These are phyloP conservation scores for Scutellaria barbata DNA, from an alignment of 257 asterid species.

Conservation along the genomic window DNA sequence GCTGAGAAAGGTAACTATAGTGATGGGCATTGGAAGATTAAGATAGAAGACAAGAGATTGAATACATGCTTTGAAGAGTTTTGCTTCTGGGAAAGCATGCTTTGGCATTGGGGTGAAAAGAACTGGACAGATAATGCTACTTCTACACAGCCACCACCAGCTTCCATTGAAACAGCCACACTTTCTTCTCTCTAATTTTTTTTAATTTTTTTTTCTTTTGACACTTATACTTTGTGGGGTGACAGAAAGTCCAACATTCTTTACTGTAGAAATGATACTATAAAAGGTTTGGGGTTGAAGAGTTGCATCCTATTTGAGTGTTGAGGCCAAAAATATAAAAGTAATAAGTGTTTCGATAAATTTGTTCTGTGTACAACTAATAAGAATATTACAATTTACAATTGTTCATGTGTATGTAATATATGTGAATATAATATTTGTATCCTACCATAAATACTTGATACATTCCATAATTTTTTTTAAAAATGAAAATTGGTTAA, in stretches of 20 bases:
- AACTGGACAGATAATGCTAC: slow-evolving; percentile 83
- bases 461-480: too few species aligned
- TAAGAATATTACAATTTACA: too few species aligned
- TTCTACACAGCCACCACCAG: slow-evolving; percentile 45
- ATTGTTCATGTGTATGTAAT: too few species aligned
- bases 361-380: too few species aligned
- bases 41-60: slow-evolving; percentile 62
- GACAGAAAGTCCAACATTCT: not conserved
- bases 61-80: slow-evolving; percentile 71
- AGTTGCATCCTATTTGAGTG: too few species aligned
- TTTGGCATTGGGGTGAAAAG: slow-evolving; percentile 93
- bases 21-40: slow-evolving; percentile 82
- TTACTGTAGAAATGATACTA: slow-evolving; percentile 21
- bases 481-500: too few species aligned
- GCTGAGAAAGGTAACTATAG: slow-evolving; percentile 82
- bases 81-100: slow-evolving; percentile 94
- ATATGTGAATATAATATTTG: too few species aligned
- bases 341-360: too few species aligned
- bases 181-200: slow-evolving; percentile 48
- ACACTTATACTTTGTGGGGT: slow-evolving; percentile 15
- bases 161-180: slow-evolving; percentile 38
- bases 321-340: too few species aligned
- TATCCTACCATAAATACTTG: too few species aligned
- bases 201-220: not conserved
- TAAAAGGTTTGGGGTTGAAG: slow-evolving; percentile 24